Evolutionary conservation across 805 yeast species (phyloP), one percentile per base, ranked within the genome.

Genomic region (Saccharomycopsis javanensis): DNA sequence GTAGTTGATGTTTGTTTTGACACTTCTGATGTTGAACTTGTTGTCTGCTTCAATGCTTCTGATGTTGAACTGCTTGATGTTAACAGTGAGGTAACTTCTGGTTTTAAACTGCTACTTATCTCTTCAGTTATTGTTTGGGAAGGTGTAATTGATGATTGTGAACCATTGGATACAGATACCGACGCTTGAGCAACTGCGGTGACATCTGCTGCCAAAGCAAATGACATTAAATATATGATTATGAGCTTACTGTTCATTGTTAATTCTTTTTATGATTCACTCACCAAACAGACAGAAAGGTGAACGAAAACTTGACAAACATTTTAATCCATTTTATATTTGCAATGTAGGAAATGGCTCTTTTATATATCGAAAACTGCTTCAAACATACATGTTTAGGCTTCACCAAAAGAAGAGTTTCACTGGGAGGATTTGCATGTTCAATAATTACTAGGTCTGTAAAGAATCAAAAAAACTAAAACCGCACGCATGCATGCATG

Each of bases 1-100:
- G 52, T 45, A n/a, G 37, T 38, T 23, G 34, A 27, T 18, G 63
- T 55, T 30, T 65, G 25, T 34, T 35, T 57, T 8, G 61, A 65
- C 28, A 65, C 64, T 57, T 67, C 66, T 63, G 57, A 62, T 60
- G 60, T 48, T 52, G 60, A 65, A 60, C 61, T 65, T 60, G 52
- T 56, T 61, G 55, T 31, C n/a, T 15, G 3, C 16, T 23, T 4
- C 1, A 48, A 3, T 15, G 54, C 8, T 28, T 53, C 48, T 30
- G 59, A 20, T 8, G 51, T 20, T 13, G 45, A 37, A 16, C 52
- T 30, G 15, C 15, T 20, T 38, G 7, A 35, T 11, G 42, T 35
- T 3, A 7, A 11, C 7, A 4, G 4, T 37, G n/a, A 6, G 42
- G 42, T 11, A 35, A 10, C 20, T 35, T 35, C 42, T 38, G 48